Percentiles rank a stretch among this genome's conserved stretches.
Conservation (phyloP, 2,329 filamentous ascomycete species). For the Arthrobotrys megalospora region DNA sequence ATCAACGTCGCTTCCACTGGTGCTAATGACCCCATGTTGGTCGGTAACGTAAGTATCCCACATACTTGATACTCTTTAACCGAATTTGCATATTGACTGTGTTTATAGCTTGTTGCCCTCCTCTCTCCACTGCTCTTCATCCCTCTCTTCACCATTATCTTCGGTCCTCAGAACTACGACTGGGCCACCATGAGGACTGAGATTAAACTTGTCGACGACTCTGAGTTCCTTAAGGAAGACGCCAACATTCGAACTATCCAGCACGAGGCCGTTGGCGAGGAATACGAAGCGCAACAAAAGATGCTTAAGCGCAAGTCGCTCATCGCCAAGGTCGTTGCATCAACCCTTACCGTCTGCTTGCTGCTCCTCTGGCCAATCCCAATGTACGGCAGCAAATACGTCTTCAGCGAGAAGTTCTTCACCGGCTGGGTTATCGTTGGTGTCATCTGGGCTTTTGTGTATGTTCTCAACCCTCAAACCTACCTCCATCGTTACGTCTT, state of each 20-base stretch:
- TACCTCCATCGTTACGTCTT: background rate
- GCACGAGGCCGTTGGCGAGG: slow-evolving; percentile 66
- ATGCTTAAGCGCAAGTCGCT: slow-evolving; percentile 69
- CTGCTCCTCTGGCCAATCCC: slow-evolving; percentile 93
- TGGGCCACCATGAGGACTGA: slow-evolving; percentile 82
- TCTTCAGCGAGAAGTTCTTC: slow-evolving; percentile 87
- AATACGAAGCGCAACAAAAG: slow-evolving; percentile 61
- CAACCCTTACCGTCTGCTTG: slow-evolving; percentile 78
- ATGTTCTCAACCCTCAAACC: slow-evolving; percentile 5
- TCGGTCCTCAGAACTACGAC: slow-evolving; percentile 84
- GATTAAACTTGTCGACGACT: slow-evolving; percentile 84
- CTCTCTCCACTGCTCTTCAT: slow-evolving; percentile 82
- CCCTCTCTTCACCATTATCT: slow-evolving; percentile 79
- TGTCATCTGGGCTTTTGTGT: slow-evolving; percentile 83
- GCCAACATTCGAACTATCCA: slow-evolving; percentile 69
- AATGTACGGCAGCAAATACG: slow-evolving; percentile 85
- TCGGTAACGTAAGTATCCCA: slow-evolving; percentile 53
- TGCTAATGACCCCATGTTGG: slow-evolving; percentile 66
- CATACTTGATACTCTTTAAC: background rate
- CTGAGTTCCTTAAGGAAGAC: slow-evolving; percentile 69
- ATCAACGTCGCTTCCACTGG: slow-evolving; percentile 83
- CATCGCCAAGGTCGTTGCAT: slow-evolving; percentile 70
- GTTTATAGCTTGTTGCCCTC: slow-evolving; percentile 80
- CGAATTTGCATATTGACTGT: slow-evolving; percentile 1
- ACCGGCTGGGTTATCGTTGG: slow-evolving; percentile 84